These are phyloP conservation scores for Glaciozyma martinii DNA, from an alignment of 768 basidiomycete genomes.

Conservation along the genomic window DNA sequence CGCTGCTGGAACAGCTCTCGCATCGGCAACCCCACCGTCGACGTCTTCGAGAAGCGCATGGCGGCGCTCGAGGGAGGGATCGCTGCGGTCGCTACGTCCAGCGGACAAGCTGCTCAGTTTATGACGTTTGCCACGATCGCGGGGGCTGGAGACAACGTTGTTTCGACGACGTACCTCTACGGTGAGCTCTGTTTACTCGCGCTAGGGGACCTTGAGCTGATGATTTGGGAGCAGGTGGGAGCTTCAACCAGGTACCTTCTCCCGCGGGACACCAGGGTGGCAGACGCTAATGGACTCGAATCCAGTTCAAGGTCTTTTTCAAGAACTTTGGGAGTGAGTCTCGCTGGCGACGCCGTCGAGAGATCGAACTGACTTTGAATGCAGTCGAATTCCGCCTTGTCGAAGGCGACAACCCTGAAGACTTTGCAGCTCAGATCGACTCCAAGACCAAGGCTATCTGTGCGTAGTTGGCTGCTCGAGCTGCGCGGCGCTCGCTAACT, in stretches of 20 bases:
- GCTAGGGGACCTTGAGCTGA: not conserved
- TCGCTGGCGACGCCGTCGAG: no score
- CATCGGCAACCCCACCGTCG: constrained; percentile 37
- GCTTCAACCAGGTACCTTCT: constrained; percentile 40
- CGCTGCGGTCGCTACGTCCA: constrained; percentile 57
- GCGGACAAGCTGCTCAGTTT: constrained; percentile 40
- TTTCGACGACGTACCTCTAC: constrained; percentile 34
- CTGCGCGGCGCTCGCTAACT: not conserved
- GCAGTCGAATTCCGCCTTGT: constrained; percentile 54
- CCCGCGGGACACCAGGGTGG: not conserved
- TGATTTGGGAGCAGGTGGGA: constrained; percentile 46
- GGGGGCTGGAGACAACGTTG: constrained; percentile 64
- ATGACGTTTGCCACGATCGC: constrained; percentile 51
- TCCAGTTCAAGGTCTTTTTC: not conserved
- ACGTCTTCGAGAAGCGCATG: constrained; percentile 69
- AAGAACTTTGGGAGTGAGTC: not conserved
- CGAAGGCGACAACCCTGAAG: constrained; percentile 49
- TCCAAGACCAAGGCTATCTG: constrained; percentile 51
- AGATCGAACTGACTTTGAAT: no score
- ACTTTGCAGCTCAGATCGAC: constrained; percentile 60
- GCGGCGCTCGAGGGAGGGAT: constrained; percentile 71
- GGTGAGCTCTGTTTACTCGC: constrained; percentile 10
- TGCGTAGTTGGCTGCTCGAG: no score
- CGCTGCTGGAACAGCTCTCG: not conserved
- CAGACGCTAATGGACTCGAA: not conserved